These are phyloP conservation scores for Pythium grandisporangium DNA, from an alignment of 352 stramenopile genomes.

Conservation along the genomic window DNA sequence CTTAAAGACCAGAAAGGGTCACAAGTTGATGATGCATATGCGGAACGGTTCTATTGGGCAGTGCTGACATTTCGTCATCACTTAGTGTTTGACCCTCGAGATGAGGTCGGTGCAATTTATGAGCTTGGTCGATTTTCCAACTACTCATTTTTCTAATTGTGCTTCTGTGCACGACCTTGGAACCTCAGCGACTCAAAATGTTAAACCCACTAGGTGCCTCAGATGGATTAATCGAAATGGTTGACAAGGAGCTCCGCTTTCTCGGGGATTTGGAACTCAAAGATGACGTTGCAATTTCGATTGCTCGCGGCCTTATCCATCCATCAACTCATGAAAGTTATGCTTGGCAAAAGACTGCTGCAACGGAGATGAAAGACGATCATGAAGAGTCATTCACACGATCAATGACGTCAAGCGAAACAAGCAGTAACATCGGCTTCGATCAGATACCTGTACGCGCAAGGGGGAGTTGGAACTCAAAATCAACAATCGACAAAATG, in stretches of 20 bases:
- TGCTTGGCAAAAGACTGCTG: constrained; percentile 38
- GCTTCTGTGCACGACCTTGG: too few species aligned
- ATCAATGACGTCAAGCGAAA: constrained; percentile 57
- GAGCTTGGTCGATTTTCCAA: not conserved
- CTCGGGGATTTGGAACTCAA: constrained; percentile 58
- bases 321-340: constrained; percentile 68
- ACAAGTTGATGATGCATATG: constrained; percentile 27
- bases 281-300: constrained; percentile 38
- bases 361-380: constrained; percentile 5
- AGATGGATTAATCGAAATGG: constrained; percentile 34
- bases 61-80: constrained; percentile 86
- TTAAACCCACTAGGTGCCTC: constrained; percentile 54
- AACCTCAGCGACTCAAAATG: constrained; percentile 73
- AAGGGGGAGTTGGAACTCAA: not conserved
- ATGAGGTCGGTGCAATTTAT: constrained; percentile 23
- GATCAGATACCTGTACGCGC: too few species aligned
- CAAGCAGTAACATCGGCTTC: constrained; percentile 11
- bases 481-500: not conserved
- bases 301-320: constrained; percentile 52
- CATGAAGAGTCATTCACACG: constrained; percentile 10
- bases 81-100: constrained; percentile 76
- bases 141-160: not conserved
- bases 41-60: constrained; percentile 38
- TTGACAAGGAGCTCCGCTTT: constrained; percentile 51
- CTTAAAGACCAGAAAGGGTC: constrained; percentile 37